Evolutionary conservation across 2,329 filamentous ascomycete genomes (phyloP).

Genomic region (Whalleya microplaca): DNA sequence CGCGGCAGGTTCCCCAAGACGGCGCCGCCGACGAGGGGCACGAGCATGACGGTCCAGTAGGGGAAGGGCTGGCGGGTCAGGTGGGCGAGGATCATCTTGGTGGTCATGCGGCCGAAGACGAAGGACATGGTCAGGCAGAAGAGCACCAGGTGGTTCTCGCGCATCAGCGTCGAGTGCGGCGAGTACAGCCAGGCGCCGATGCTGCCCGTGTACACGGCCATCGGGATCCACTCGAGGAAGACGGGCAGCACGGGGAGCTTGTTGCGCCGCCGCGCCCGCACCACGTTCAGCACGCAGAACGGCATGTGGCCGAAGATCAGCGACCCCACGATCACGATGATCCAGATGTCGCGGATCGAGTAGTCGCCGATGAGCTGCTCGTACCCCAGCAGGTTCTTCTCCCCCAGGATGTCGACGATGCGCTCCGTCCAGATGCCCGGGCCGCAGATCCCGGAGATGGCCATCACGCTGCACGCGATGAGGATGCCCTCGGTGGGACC

Average conservation of each 20-base stretch:
- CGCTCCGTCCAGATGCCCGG: slow-evolving; percentile 84
- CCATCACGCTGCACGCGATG: slow-evolving; percentile 85
- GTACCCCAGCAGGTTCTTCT: slow-evolving; percentile 54
- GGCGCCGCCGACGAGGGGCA: slow-evolving; percentile 84
- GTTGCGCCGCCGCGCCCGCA: slow-evolving; percentile 71
- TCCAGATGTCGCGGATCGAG: slow-evolving; percentile 88
- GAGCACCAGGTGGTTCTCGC: slow-evolving; percentile 84
- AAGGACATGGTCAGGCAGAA: slow-evolving; percentile 96
- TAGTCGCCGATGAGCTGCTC: slow-evolving; percentile 67
- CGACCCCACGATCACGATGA: slow-evolving; percentile 68
- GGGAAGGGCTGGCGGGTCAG: slow-evolving; percentile 92
- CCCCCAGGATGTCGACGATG: slow-evolving; percentile 70
- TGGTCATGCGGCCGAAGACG: slow-evolving; percentile 97
- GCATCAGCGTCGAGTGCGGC: slow-evolving; percentile 79
- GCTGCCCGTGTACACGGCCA: slow-evolving; percentile 76
- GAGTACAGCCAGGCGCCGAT: slow-evolving; percentile 87
- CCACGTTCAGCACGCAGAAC: slow-evolving; percentile 86
- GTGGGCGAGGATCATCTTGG: slow-evolving; percentile 97
- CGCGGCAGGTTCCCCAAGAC: slow-evolving; percentile 80
- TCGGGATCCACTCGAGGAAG: slow-evolving; percentile 92
- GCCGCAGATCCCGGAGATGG: slow-evolving; percentile 83
- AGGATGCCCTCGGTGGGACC: slow-evolving; percentile 95
- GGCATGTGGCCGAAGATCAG: slow-evolving; percentile 79
- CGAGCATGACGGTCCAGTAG: slow-evolving; percentile 92
- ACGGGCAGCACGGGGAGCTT: slow-evolving; percentile 78